Evolutionary conservation across 1,284 basidiomycete species (phyloP).

Genomic region (Grifola frondosa): DNA sequence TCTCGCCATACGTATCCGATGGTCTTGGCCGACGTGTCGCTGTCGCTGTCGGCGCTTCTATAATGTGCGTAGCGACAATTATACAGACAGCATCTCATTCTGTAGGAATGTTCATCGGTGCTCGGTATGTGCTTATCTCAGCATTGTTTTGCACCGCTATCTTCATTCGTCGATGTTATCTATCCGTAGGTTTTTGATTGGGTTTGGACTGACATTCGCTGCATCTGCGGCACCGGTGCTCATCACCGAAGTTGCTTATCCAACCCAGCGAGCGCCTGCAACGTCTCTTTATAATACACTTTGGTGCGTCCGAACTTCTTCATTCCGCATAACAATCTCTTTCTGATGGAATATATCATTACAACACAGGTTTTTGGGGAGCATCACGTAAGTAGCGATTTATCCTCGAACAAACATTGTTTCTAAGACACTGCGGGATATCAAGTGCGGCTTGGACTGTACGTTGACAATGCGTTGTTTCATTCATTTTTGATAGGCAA

Average conservation of each 20-base stretch:
- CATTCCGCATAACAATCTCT: conserved; percentile 2
- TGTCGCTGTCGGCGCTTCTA: conserved; percentile 56
- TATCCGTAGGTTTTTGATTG: conserved; percentile 47
- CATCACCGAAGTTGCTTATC: conserved; percentile 56
- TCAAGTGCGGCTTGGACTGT: conserved; percentile 52
- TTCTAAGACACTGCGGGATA: neutral
- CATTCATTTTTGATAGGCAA: neutral
- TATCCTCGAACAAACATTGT: neutral
- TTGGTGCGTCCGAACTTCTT: conserved; percentile 38
- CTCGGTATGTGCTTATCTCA: conserved; percentile 44
- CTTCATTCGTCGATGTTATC: conserved; percentile 1
- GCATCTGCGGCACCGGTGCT: conserved; percentile 51
- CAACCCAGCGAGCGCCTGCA: conserved; percentile 49
- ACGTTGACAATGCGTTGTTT: too few relatives aligned
- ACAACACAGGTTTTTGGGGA: conserved; percentile 34
- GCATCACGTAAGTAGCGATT: conserved; percentile 41
- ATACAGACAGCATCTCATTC: conserved; percentile 71
- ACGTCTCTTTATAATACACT: conserved; percentile 57
- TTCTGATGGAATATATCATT: conserved; percentile 3
- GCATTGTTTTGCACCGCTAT: neutral
- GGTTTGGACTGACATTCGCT: conserved; percentile 56
- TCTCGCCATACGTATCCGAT: conserved; percentile 69
- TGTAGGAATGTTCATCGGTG: conserved; percentile 80
- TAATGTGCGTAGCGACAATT: conserved; percentile 67
- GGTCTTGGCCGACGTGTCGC: conserved; percentile 62